A percentile compares a stretch with the other conserved stretches of the same genome.
Conservation (phyloP, 768 basidiomycete genomes). For the Nidularia sp. region DNA sequence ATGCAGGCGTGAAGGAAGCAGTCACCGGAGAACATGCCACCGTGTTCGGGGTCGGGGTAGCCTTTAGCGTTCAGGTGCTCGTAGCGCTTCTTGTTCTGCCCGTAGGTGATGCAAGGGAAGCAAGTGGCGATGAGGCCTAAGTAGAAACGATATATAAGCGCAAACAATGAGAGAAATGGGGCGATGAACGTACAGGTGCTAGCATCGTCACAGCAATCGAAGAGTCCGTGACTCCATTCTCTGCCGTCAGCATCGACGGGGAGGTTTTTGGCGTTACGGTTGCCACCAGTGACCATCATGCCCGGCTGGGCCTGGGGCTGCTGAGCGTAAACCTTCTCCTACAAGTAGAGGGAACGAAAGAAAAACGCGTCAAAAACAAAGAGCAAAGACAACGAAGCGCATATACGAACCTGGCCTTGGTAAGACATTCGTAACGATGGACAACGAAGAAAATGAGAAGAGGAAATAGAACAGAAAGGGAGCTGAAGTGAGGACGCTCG, state of each 20-base stretch:
- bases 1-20: conserved; percentile 32
- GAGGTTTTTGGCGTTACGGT: conserved; percentile 29
- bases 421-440: neutral
- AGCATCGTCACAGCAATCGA: conserved; percentile 6
- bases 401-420: no score
- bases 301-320: conserved; percentile 3
- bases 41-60: neutral
- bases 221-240: conserved; percentile 9
- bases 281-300: conserved; percentile 20
- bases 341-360: neutral
- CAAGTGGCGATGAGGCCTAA: neutral
- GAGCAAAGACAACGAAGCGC: neutral
- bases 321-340: neutral
- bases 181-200: conserved; percentile 1
- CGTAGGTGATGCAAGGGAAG: neutral
- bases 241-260: conserved; percentile 23
- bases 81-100: neutral
- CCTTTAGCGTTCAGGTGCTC: neutral
- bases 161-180: neutral
- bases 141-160: neutral
- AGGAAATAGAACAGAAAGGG: neutral
- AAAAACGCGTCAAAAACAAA: neutral
- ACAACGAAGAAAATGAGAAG: neutral
- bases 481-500: no score
- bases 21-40: neutral